Evolutionary conservation across 805 yeast genomes (phyloP).

Genomic region (Ogataea trehalophila): DNA sequence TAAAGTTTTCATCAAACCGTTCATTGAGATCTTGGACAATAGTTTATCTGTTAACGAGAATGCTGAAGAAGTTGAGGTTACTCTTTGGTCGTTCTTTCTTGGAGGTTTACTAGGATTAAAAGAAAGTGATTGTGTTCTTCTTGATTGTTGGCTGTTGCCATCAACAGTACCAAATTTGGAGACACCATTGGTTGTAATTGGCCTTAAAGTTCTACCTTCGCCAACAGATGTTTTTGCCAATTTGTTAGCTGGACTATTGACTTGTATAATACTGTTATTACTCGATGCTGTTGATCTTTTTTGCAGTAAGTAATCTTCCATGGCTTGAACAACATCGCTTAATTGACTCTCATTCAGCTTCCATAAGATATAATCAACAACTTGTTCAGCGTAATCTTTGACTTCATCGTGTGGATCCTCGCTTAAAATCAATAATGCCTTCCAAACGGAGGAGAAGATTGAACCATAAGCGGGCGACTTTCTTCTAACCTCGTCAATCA

Average conservation of each 20-base stretch:
- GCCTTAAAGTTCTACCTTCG: constrained; percentile 5
- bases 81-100: constrained; percentile 7
- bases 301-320: constrained; percentile 59
- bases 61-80: constrained; percentile 21
- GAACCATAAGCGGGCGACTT: constrained; percentile 83
- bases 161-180: constrained; percentile 1
- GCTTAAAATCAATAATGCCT: constrained; percentile 68
- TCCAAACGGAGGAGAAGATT: constrained; percentile 82
- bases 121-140: constrained; percentile 24
- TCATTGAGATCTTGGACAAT: constrained; percentile 14
- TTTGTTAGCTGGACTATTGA: background rate
- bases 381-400: constrained; percentile 60
- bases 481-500: constrained; percentile 59
- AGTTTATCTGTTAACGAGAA: constrained; percentile 20
- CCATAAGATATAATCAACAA: constrained; percentile 68
- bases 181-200: constrained; percentile 7
- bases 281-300: constrained; percentile 28
- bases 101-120: constrained; percentile 9
- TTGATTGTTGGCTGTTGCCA: background rate
- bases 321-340: constrained; percentile 56
- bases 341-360: constrained; percentile 62
- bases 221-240: background rate
- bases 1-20: constrained; percentile 20
- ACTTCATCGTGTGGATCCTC: constrained; percentile 89
- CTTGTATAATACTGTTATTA: background rate